Evolutionary conservation across 2,329 filamentous ascomycete species (phyloP), one percentile per base, ranked within the genome.

Genomic region (Elsinoe ampelina): DNA sequence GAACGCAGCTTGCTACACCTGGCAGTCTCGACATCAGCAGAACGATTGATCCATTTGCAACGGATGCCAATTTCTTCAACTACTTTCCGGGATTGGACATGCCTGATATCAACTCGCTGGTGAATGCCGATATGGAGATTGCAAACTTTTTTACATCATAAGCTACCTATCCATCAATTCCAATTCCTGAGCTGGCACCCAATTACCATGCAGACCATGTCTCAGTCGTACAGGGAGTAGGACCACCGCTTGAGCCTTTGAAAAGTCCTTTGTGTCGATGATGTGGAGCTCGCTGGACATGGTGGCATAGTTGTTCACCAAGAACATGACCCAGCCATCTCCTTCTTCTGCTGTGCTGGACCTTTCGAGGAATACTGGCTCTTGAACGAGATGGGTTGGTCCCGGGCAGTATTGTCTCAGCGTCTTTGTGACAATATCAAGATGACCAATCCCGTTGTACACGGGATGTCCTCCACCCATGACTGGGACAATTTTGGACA

Each of bases 351-450:
- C 70, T 19, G 68, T 68, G 1, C 69, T 67, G 0, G 64, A 64
- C 35, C 69, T 67, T 0, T 78, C 77, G 12, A 80, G 73, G 58
- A 80, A 81, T 0, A 76, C 73, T 0, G 78, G 78, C 59, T 81
- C 78, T 62, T 80, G 77, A 59, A 79, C 76, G 0, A 75, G 59
- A 47, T 32, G 63, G 62, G 51, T 62, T 61, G 58, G 62, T 22
- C 41, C 41, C 26, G 41, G 41, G 19, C 8, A 45, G 11, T 45
- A 45, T 22, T 26, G 41, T 8, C 26, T 17, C 12, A 45, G 41
- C 10, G 20, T 45, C n/a, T 22, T 45, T 12, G 41, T 45, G 3
- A 22, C n/a, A 10, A 45, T 13, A n/a, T 45, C 41, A 13, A 45
- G 41, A 45, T 45, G 41, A 22, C 41, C 41, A 12, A 45, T 17